Evolutionary conservation across 768 basidiomycete species (phyloP).

Genomic region (Lactarius trivialis): DNA sequence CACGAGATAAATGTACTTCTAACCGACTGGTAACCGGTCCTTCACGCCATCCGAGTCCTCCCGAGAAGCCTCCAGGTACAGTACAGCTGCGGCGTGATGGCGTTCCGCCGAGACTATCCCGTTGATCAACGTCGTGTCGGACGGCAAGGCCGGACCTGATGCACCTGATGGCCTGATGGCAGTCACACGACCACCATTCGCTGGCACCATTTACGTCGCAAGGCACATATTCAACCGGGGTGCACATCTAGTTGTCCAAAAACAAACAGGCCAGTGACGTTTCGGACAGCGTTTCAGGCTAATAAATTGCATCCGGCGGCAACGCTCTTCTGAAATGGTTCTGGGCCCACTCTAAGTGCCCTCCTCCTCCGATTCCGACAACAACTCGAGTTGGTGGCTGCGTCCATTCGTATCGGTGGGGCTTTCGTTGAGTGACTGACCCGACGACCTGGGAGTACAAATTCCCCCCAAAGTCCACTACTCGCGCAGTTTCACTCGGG

Average conservation of each 20-base stretch:
- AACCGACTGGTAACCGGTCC: background rate
- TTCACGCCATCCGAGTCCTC: background rate
- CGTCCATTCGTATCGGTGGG: background rate
- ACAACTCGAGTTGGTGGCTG: background rate
- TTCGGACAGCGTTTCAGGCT: background rate
- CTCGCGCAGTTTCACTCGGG: background rate
- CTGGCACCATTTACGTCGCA: background rate
- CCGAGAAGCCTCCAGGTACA: background rate
- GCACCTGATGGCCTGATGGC: too few species aligned
- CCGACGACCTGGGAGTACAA: background rate
- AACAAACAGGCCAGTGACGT: background rate
- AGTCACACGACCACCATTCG: background rate
- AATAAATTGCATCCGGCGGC: background rate
- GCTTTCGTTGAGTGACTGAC: background rate
- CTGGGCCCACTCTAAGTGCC: background rate
- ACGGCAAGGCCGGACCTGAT: background rate
- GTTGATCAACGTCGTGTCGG: background rate
- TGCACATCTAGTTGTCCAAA: background rate
- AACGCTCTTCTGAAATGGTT: background rate
- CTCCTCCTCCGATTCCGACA: background rate
- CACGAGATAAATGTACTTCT: constrained; percentile 1
- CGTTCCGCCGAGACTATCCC: background rate
- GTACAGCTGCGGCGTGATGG: background rate
- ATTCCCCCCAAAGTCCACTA: background rate
- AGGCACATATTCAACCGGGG: background rate